Evolutionary conservation across 2,329 filamentous ascomycete species (phyloP).

Genomic region (Biscogniauxia marginata): DNA sequence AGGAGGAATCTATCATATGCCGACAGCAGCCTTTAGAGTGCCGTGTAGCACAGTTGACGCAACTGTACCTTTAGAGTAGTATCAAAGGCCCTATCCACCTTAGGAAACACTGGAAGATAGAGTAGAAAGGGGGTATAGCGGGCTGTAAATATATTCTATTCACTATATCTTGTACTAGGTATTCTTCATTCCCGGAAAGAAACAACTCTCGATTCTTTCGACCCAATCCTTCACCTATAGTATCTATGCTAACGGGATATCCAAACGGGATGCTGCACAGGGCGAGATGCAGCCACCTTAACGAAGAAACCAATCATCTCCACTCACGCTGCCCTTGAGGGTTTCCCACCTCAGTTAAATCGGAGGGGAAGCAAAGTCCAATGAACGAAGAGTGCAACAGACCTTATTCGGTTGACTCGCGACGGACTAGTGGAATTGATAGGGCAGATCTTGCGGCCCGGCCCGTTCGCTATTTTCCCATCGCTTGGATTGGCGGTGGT

Average conservation of each 20-base stretch:
- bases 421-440: neutral
- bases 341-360: neutral
- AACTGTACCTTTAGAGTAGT: too few relatives aligned
- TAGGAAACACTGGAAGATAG: too few relatives aligned
- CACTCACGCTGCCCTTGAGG: neutral
- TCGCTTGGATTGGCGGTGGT: neutral
- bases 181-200: too few relatives aligned
- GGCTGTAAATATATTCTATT: too few relatives aligned
- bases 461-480: neutral
- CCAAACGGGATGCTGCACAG: neutral
- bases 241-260: neutral
- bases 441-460: neutral
- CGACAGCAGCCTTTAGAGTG: too few relatives aligned
- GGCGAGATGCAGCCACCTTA: neutral
- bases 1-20: too few relatives aligned
- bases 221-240: neutral
- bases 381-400: neutral
- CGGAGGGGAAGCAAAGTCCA: neutral
- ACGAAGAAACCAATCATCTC: neutral
- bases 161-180: too few relatives aligned
- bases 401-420: neutral
- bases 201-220: neutral
- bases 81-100: too few relatives aligned
- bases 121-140: too few relatives aligned
- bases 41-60: too few relatives aligned